Evolutionary conservation across 495 filamentous ascomycete genomes (phyloP).

Genomic region (Lepraria neglecta): DNA sequence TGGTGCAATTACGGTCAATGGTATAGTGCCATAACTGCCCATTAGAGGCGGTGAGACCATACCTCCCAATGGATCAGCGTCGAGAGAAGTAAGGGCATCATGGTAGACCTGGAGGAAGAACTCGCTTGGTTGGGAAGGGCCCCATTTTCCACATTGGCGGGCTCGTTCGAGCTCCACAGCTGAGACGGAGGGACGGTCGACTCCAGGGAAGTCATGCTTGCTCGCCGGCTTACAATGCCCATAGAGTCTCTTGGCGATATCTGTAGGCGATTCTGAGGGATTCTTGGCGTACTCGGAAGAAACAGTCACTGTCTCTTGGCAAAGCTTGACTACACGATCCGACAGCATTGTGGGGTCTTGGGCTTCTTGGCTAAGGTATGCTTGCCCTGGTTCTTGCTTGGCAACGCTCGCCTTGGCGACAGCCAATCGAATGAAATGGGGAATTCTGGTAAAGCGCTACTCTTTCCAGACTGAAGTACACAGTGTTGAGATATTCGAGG

Average conservation of each 20-base stretch:
- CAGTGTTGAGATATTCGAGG: too few relatives aligned
- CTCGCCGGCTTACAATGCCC: constrained; percentile 23
- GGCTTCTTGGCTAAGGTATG: too few relatives aligned
- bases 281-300: constrained; percentile 50
- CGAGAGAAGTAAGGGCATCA: constrained; percentile 56
- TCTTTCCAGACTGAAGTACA: too few relatives aligned
- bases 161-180: constrained; percentile 47
- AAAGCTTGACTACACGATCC: constrained; percentile 46
- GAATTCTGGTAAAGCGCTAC: too few relatives aligned
- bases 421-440: too few relatives aligned
- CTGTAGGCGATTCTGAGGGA: constrained; percentile 44
- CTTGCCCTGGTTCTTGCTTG: too few relatives aligned
- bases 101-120: constrained; percentile 64
- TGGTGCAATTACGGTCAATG: constrained; percentile 62
- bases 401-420: too few relatives aligned
- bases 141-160: constrained; percentile 61
- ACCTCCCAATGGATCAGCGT: constrained; percentile 47
- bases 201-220: constrained; percentile 13
- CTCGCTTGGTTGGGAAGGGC: constrained; percentile 53
- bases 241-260: constrained; percentile 52
- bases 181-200: neutral
- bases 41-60: constrained; percentile 66
- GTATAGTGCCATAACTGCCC: constrained; percentile 59
- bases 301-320: constrained; percentile 47
- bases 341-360: constrained; percentile 32